Evolutionary conservation across 306 rosid species (phyloP).

Genomic region (Myrica gale): DNA sequence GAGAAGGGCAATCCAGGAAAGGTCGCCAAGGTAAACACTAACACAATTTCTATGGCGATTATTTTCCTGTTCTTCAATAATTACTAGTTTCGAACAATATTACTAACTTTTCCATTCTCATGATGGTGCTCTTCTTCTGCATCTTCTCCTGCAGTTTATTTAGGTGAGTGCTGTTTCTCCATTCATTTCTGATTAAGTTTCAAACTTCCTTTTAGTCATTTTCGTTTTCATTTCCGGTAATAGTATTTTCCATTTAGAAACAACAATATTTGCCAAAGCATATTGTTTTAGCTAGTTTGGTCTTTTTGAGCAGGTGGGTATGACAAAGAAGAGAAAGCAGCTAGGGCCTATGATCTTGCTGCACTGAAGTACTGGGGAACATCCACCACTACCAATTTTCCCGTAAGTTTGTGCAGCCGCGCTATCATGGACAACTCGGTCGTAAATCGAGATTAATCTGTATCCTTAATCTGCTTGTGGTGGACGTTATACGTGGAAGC

Average conservation of each 20-base stretch:
- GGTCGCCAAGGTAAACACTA: slow-evolving; percentile 85
- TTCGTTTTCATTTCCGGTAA: neutral
- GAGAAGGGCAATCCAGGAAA: slow-evolving; percentile 99
- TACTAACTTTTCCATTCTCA: slow-evolving; percentile 26
- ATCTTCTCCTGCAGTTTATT: slow-evolving; percentile 51
- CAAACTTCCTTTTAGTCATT: neutral
- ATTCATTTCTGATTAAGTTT: neutral
- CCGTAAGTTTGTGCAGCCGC: slow-evolving; percentile 40
- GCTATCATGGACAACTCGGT: neutral
- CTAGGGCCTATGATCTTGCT: slow-evolving; percentile 97
- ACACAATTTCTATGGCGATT: slow-evolving; percentile 17
- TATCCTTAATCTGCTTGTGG: neutral
- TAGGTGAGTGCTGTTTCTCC: slow-evolving; percentile 43
- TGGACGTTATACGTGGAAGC: neutral
- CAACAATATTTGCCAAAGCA: neutral
- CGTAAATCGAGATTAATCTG: neutral
- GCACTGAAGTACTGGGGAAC: slow-evolving; percentile 98
- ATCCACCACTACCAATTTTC: slow-evolving; percentile 95
- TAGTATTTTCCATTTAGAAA: neutral
- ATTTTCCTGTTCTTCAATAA: neutral
- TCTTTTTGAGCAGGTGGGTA: slow-evolving; percentile 66
- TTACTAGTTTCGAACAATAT: neutral
- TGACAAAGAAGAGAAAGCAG: slow-evolving; percentile 99
- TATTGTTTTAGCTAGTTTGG: neutral
- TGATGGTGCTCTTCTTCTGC: slow-evolving; percentile 23